These are phyloP conservation scores for Lipomyces oligophaga DNA, from an alignment of 805 yeast species.

Conservation along the genomic window DNA sequence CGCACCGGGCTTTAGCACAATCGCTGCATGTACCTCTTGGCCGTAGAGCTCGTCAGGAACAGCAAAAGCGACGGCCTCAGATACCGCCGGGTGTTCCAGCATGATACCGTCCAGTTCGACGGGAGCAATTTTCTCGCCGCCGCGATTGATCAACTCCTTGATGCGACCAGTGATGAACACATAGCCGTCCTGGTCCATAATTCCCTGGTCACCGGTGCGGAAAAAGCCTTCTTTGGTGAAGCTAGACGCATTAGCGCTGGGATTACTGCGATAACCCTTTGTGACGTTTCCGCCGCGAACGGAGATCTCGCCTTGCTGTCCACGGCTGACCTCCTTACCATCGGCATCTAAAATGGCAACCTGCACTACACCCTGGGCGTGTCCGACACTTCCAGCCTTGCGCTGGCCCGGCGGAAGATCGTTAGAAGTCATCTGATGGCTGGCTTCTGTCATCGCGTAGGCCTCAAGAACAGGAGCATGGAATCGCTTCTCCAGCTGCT, in stretches of 20 bases:
- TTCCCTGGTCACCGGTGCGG: constrained; percentile 79
- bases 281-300: constrained; percentile 68
- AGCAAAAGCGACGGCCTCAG: constrained; percentile 69
- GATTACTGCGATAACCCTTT: constrained; percentile 66
- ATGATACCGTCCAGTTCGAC: constrained; percentile 62
- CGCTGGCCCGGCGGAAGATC: constrained; percentile 60
- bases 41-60: constrained; percentile 66
- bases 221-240: constrained; percentile 60
- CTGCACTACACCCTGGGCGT: constrained; percentile 67
- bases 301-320: constrained; percentile 63
- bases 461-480: constrained; percentile 71
- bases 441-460: constrained; percentile 69
- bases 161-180: constrained; percentile 63
- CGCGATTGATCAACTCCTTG: constrained; percentile 70
- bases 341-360: constrained; percentile 53
- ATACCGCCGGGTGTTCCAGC: constrained; percentile 57
- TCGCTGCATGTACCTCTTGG: constrained; percentile 66
- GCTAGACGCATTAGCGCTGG: constrained; percentile 63
- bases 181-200: constrained; percentile 55
- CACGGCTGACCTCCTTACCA: constrained; percentile 48
- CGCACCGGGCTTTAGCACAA: constrained; percentile 47
- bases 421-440: constrained; percentile 78
- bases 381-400: constrained; percentile 70
- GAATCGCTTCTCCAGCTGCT: constrained; percentile 53
- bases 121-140: constrained; percentile 72